Evolutionary conservation across 2,329 filamentous ascomycete species (phyloP).

Genomic region (Colletotrichum noveboracense): DNA sequence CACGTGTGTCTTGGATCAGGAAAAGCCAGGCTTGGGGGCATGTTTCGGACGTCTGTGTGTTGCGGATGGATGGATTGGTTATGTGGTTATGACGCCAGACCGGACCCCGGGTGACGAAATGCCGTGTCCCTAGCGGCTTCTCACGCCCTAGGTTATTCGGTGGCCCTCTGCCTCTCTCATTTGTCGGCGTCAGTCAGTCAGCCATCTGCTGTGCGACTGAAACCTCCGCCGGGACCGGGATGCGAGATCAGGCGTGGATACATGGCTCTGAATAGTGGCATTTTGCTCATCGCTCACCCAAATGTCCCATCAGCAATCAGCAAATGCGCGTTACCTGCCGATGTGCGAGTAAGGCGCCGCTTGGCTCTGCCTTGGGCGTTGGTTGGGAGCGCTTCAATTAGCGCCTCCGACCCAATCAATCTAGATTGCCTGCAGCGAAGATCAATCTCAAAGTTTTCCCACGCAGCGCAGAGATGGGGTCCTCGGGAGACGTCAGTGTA

Average conservation of each 20-base stretch:
- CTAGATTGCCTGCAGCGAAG: constrained; percentile 1
- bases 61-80: background rate
- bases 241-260: background rate
- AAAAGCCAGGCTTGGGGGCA: background rate
- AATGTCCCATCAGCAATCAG: background rate
- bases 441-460: background rate
- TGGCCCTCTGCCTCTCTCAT: background rate
- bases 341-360: background rate
- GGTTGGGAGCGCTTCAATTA: background rate
- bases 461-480: background rate
- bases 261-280: background rate
- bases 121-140: background rate
- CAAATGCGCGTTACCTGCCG: background rate
- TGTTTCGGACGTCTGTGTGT: background rate
- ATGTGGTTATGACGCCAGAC: constrained; percentile 18
- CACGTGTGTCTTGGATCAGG: background rate
- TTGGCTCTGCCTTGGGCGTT: background rate
- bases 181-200: background rate
- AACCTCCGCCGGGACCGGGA: background rate
- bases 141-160: background rate
- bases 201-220: background rate
- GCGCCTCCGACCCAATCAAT: background rate
- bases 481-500: background rate
- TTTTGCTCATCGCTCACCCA: background rate
- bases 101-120: constrained; percentile 15